phyloP scores from a whole-genome alignment of 768 basidiomycete species.

The Kockovaella imperatae region DNA sequence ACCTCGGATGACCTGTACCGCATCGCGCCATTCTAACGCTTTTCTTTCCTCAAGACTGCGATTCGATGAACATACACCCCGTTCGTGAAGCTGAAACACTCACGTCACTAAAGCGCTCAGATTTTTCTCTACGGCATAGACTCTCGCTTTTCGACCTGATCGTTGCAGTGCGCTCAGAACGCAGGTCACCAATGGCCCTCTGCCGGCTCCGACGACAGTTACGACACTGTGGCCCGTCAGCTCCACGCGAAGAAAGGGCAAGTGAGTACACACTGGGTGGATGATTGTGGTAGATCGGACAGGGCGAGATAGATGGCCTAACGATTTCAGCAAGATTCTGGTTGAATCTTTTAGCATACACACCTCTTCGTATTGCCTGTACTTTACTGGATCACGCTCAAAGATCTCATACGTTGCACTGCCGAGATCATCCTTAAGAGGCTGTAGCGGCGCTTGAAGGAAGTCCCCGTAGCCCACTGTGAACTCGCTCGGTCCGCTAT shows the following conservation, averaged over 20 bases:
- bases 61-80: neutral
- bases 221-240: conserved; percentile 54
- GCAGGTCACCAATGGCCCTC: conserved; percentile 84
- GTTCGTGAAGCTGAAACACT: conserved; percentile 43
- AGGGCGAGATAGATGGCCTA: conserved; percentile 77
- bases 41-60: conserved; percentile 74
- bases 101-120: conserved; percentile 91
- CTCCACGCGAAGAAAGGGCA: neutral
- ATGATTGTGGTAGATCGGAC: conserved; percentile 57
- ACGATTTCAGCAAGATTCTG: neutral
- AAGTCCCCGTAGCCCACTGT: conserved; percentile 69
- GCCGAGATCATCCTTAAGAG: conserved; percentile 93
- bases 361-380: conserved; percentile 87
- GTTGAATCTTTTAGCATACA: conserved; percentile 10
- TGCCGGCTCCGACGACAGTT: conserved; percentile 88
- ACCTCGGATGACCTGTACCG: conserved; percentile 76
- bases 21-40: conserved; percentile 69
- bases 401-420: conserved; percentile 96
- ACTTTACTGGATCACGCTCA: conserved; percentile 96
- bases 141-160: conserved; percentile 54
- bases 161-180: conserved; percentile 69
- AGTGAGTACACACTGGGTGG: conserved; percentile 54
- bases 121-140: conserved; percentile 95
- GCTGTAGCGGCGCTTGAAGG: conserved; percentile 90
- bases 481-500: conserved; percentile 19